Conservation (phyloP, 371 early-diverging fungal species). For the Syncephalastrum racemosum region DNA sequence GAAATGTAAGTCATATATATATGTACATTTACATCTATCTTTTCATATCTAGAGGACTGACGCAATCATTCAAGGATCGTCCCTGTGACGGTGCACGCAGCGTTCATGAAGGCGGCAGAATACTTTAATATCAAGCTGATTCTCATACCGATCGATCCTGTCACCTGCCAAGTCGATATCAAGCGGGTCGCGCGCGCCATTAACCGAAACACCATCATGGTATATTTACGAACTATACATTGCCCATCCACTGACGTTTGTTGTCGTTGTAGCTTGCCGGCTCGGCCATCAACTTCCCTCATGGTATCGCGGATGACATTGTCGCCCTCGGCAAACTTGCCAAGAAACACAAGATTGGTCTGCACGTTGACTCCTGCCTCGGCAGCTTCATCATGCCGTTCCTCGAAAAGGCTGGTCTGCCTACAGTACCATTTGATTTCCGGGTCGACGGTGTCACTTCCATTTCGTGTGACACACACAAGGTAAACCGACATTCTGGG, state of each 20-base stretch:
- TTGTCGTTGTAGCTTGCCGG: slow-evolving; percentile 68
- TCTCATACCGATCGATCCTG: slow-evolving; percentile 81
- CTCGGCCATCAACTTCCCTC: slow-evolving; percentile 91
- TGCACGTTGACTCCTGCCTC: slow-evolving; percentile 96
- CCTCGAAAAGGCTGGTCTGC: slow-evolving; percentile 89
- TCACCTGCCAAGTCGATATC: slow-evolving; percentile 75
- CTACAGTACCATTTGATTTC: slow-evolving; percentile 84
- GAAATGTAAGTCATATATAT: slow-evolving; percentile 84
- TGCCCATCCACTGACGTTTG: not conserved
- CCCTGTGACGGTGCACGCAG: slow-evolving; percentile 91
- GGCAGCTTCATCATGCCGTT: slow-evolving; percentile 97
- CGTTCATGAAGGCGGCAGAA: slow-evolving; percentile 92
- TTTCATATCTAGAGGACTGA: not conserved
- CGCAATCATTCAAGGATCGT: slow-evolving; percentile 59
- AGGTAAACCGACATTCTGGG: slow-evolving; percentile 45
- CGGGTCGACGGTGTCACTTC: slow-evolving; percentile 92
- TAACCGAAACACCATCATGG: slow-evolving; percentile 88
- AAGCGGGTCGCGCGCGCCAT: slow-evolving; percentile 76
- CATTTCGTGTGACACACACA: slow-evolving; percentile 96
- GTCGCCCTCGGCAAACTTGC: slow-evolving; percentile 81
- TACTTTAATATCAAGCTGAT: slow-evolving; percentile 90
- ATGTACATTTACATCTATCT: not conserved
- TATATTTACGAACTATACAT: slow-evolving; percentile 18
- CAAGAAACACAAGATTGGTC: slow-evolving; percentile 74
- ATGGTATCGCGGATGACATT: slow-evolving; percentile 94